These are phyloP conservation scores for Talaromyces islandicus DNA, from an alignment of 2,329 filamentous ascomycete genomes.

Conservation along the genomic window DNA sequence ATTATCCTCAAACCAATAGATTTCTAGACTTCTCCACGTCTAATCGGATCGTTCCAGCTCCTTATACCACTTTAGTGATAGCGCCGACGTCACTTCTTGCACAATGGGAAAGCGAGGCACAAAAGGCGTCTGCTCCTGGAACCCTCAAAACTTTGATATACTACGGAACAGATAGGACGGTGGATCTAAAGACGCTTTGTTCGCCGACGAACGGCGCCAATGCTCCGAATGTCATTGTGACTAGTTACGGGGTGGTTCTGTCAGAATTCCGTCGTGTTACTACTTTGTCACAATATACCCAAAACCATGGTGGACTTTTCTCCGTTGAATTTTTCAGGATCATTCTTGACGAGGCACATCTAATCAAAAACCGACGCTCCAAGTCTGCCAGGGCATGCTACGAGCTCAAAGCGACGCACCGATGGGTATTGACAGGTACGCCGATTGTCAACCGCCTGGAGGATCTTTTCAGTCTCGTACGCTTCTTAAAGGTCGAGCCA, in stretches of 20 bases:
- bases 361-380: conserved; percentile 82
- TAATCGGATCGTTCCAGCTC: conserved; percentile 59
- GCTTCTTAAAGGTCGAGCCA: conserved; percentile 88
- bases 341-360: conserved; percentile 91
- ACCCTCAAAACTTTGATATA: conserved; percentile 82
- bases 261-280: conserved; percentile 79
- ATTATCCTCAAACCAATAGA: conserved; percentile 47
- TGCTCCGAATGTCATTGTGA: conserved; percentile 87
- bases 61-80: conserved; percentile 88
- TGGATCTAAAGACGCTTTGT: conserved; percentile 73
- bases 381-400: conserved; percentile 96
- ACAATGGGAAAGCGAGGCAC: conserved; percentile 93
- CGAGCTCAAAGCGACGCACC: conserved; percentile 74
- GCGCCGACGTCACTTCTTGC: conserved; percentile 94
- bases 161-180: conserved; percentile 79
- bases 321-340: conserved; percentile 91
- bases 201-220: conserved; percentile 64
- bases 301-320: conserved; percentile 69
- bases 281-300: conserved; percentile 42
- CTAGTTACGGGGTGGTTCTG: conserved; percentile 85
- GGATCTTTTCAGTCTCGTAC: conserved; percentile 87
- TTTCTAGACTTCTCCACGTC: conserved; percentile 60
- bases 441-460: conserved; percentile 95
- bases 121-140: conserved; percentile 80
- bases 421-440: conserved; percentile 91